Evolutionary conservation across 2,329 filamentous ascomycete species (phyloP), one percentile per base, ranked within the genome.

Genomic region (Lachnellula subtilissima): DNA sequence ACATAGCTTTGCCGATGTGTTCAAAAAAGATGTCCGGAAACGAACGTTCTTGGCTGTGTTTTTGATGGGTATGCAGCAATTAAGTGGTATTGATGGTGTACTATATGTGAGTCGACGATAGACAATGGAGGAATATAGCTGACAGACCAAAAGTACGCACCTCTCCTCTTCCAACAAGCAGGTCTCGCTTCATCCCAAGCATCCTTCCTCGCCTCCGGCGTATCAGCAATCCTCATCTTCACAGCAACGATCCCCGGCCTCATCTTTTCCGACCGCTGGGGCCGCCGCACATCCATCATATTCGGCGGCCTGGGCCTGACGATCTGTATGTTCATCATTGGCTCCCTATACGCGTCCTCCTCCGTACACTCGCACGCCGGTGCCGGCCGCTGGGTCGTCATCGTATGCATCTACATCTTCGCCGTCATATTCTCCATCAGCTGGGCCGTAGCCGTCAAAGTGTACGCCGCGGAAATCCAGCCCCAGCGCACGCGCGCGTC

Each of bases 1-100:
- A 43, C 59, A 62, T 36, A 53, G 47, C 23, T 53, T 69, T n/a
- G 47, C 65, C 0, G 61, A 60, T 15, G 62, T 68, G 2, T 74
- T 74, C 59, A 66, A 65, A 6, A 70, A 72, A 47, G 73, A 75
- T 11, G 78, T 77, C 14, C 73, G 78, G 19, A 70, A 70, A 4
- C 73, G 76, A 2, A 83, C 80, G 0, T 67, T 74, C 0, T 68
- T 85, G 17, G 82, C 76, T 0, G 72, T 82, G 0, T 85, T 85
- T 58, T 67, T 84, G 52, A 76, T 86, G 66, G 77, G 74, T 1
- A 82, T 84, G 74, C 75, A 82, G 35, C 84, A 87, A 61, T 70
- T 86, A 0, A 80, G 75, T 28, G 83, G 84, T 0, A 86, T 86
- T 50, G 84, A 87, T 60, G 83, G 80, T 0, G 76, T 86, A 5